Conservation (phyloP, 2,329 filamentous ascomycete genomes). For the Aspergillus costaricaensis region DNA sequence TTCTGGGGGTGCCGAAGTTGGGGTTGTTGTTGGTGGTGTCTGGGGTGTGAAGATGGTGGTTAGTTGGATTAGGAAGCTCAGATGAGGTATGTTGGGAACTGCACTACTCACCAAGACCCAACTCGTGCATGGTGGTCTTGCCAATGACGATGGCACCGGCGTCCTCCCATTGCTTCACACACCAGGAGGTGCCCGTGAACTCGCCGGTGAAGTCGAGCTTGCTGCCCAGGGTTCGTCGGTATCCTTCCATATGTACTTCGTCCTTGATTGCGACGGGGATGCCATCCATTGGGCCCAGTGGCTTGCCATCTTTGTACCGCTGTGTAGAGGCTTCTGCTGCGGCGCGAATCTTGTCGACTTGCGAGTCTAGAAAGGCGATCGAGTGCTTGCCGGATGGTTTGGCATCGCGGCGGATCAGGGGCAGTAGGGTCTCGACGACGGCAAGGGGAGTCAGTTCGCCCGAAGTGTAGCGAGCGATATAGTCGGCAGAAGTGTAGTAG, state of each 20-base stretch:
- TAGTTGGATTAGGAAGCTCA: not conserved
- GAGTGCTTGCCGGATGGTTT: conserved; percentile 62
- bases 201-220: conserved; percentile 57
- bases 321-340: conserved; percentile 73
- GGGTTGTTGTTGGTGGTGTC: conserved; percentile 85
- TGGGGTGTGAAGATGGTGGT: conserved; percentile 18
- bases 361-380: conserved; percentile 70
- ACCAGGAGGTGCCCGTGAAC: conserved; percentile 65
- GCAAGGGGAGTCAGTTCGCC: conserved; percentile 70
- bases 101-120: conserved; percentile 65
- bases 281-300: conserved; percentile 73
- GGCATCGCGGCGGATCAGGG: conserved; percentile 65
- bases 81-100: not conserved
- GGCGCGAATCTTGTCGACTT: conserved; percentile 62
- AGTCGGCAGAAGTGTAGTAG: conserved; percentile 74
- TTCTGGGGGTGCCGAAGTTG: conserved; percentile 70
- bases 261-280: conserved; percentile 84
- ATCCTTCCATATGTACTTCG: conserved; percentile 71
- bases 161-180: conserved; percentile 69
- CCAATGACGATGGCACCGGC: conserved; percentile 74
- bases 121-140: conserved; percentile 78
- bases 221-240: conserved; percentile 67
- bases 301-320: conserved; percentile 67
- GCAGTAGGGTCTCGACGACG: conserved; percentile 70
- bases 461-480: conserved; percentile 71